phyloP scores from a whole-genome alignment of 23 red algal species.

The Gracilaria vermiculophylla region DNA sequence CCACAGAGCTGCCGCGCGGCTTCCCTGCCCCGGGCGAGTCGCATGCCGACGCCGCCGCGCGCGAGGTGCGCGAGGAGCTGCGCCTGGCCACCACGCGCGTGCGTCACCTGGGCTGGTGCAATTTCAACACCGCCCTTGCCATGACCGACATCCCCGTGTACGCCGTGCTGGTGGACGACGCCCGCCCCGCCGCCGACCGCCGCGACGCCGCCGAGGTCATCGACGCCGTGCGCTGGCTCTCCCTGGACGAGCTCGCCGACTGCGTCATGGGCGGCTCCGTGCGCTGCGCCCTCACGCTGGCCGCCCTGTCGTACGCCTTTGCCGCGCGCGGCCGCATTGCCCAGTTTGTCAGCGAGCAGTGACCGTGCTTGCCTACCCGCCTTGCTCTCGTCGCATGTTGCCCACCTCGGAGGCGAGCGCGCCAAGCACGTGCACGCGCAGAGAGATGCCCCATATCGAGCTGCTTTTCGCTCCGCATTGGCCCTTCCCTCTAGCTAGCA shows the following conservation, averaged over 20 bases:
- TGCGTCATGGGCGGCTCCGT: constrained; percentile 17
- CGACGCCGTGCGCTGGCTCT: constrained; percentile 20
- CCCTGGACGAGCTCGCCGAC: constrained; percentile 34
- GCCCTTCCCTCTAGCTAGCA: too few relatives aligned
- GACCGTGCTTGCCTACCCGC: not conserved
- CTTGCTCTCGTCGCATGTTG: too few relatives aligned
- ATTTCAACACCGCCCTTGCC: constrained; percentile 53
- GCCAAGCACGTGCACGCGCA: too few relatives aligned
- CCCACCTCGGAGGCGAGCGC: too few relatives aligned
- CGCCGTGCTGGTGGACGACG: constrained; percentile 25
- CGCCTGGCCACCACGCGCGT: constrained; percentile 31
- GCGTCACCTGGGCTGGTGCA: constrained; percentile 50
- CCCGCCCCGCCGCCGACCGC: not conserved
- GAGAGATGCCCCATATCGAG: too few relatives aligned
- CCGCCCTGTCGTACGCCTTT: constrained; percentile 45
- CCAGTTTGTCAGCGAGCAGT: constrained; percentile 21
- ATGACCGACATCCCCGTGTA: constrained; percentile 65
- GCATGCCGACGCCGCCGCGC: constrained; percentile 34
- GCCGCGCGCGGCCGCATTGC: constrained; percentile 18
- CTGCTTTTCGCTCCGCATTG: too few relatives aligned
- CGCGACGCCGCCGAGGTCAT: constrained; percentile 50
- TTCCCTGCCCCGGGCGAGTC: constrained; percentile 55
- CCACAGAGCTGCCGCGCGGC: constrained; percentile 53
- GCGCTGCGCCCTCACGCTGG: constrained; percentile 50
- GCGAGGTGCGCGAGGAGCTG: constrained; percentile 55